phyloP scores from a whole-genome alignment of 176 grass and related monocot genomes.

The Chloris gayana region DNA sequence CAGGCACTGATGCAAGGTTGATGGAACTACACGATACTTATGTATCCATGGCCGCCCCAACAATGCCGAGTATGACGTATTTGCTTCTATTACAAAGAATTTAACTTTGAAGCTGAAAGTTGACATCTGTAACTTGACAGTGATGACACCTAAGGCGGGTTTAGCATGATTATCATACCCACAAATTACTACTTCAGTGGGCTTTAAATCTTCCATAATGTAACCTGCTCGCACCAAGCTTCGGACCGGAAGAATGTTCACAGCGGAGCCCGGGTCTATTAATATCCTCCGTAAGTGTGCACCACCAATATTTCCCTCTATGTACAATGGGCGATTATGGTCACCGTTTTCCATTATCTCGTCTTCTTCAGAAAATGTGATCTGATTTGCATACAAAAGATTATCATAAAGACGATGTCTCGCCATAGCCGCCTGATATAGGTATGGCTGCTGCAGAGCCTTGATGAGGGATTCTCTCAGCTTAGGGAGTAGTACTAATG shows the following conservation, averaged over 20 bases:
- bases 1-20: background rate
- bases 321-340: background rate
- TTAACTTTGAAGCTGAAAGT: background rate
- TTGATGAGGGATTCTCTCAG: background rate
- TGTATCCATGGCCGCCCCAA: constrained; percentile 1
- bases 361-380: background rate
- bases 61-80: background rate
- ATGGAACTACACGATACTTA: background rate
- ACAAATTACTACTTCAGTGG: background rate
- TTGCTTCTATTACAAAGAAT: background rate
- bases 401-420: background rate
- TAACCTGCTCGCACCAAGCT: background rate
- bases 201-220: background rate
- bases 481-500: background rate
- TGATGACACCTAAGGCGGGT: background rate
- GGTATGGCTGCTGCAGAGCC: background rate
- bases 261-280: background rate
- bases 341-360: background rate
- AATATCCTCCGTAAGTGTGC: background rate
- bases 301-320: background rate
- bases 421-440: background rate
- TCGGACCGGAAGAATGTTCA: background rate
- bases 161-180: background rate
- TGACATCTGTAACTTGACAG: background rate
- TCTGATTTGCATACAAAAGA: background rate